phyloP scores from a whole-genome alignment of 169 alveolate genomes.

The Plasmodium blacklocki region DNA sequence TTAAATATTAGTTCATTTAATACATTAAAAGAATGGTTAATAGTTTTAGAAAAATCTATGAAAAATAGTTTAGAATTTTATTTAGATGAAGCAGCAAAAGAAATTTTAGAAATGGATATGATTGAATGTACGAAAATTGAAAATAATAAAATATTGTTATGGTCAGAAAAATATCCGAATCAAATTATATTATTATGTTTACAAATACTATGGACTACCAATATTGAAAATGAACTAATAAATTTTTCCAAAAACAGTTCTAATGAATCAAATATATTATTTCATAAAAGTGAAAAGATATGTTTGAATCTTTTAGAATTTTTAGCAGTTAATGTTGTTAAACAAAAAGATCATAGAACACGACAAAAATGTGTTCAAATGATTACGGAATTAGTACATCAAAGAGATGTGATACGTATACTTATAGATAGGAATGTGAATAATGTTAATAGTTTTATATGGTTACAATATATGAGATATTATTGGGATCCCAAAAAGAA shows the following conservation, averaged over 20 bases:
- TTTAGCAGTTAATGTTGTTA: slow-evolving; percentile 93
- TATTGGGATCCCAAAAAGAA: slow-evolving; percentile 89
- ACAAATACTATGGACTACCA: slow-evolving; percentile 91
- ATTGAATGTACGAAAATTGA: slow-evolving; percentile 36
- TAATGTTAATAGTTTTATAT: slow-evolving; percentile 88
- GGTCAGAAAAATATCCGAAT: slow-evolving; percentile 88
- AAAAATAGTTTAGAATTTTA: slow-evolving; percentile 86
- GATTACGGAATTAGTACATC: slow-evolving; percentile 97
- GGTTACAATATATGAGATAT: slow-evolving; percentile 98
- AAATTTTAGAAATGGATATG: slow-evolving; percentile 81
- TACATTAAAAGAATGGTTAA: slow-evolving; percentile 93
- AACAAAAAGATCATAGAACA: slow-evolving; percentile 89
- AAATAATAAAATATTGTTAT: slow-evolving; percentile 70
- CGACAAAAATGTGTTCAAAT: slow-evolving; percentile 94
- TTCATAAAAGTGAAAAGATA: slow-evolving; percentile 81
- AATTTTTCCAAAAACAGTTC: slow-evolving; percentile 11
- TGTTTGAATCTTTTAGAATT: slow-evolving; percentile 84
- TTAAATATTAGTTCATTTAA: slow-evolving; percentile 88
- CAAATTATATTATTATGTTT: slow-evolving; percentile 90
- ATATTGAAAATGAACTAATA: slow-evolving; percentile 84
- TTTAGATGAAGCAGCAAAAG: slow-evolving; percentile 88
- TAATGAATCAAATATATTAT: slow-evolving; percentile 72
- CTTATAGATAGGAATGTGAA: slow-evolving; percentile 78
- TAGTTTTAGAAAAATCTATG: slow-evolving; percentile 89
- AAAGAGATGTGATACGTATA: slow-evolving; percentile 95